Percentiles rank a stretch among this genome's conserved stretches.
Evolutionary conservation across 805 yeast species (phyloP).

Genomic region (Lachancea sp.): DNA sequence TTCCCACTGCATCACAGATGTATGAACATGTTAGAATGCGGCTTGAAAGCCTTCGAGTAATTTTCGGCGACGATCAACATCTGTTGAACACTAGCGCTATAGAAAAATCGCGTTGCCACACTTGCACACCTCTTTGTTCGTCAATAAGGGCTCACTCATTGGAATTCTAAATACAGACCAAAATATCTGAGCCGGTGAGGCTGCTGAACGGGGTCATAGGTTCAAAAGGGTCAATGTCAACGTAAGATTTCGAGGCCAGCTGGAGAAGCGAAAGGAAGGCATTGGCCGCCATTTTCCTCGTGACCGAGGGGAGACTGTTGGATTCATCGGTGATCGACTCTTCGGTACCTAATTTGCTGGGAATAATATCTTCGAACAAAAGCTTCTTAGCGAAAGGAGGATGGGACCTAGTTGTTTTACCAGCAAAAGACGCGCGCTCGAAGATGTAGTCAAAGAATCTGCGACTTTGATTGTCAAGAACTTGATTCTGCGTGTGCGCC

Average conservation of each 20-base stretch:
- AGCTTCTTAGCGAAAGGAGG: constrained; percentile 18
- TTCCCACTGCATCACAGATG: no score
- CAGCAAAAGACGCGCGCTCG: constrained; percentile 19
- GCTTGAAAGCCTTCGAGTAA: no score
- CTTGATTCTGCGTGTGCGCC: constrained; percentile 1
- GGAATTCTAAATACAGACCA: constrained; percentile 10
- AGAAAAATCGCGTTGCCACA: no score
- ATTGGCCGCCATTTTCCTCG: constrained; percentile 26
- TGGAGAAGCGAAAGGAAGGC: constrained; percentile 28
- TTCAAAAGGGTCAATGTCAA: constrained; percentile 8
- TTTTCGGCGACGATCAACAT: no score
- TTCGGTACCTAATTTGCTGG: constrained; percentile 16
- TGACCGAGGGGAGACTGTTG: constrained; percentile 8
- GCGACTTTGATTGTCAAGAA: constrained; percentile 23
- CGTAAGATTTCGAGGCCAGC: constrained; percentile 23
- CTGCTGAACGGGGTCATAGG: constrained; percentile 3
- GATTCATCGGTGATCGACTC: background rate
- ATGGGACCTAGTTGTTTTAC: constrained; percentile 15
- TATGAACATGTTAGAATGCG: no score
- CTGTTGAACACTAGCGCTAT: no score
- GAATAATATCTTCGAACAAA: constrained; percentile 26
- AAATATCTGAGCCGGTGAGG: constrained; percentile 17
- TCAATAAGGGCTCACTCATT: background rate
- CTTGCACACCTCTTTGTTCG: no score
- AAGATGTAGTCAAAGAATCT: constrained; percentile 27